Percentiles rank a stretch among this genome's conserved stretches.
Conservation (phyloP, 371 early-diverging fungal genomes). For the Mucor mucedo region DNA sequence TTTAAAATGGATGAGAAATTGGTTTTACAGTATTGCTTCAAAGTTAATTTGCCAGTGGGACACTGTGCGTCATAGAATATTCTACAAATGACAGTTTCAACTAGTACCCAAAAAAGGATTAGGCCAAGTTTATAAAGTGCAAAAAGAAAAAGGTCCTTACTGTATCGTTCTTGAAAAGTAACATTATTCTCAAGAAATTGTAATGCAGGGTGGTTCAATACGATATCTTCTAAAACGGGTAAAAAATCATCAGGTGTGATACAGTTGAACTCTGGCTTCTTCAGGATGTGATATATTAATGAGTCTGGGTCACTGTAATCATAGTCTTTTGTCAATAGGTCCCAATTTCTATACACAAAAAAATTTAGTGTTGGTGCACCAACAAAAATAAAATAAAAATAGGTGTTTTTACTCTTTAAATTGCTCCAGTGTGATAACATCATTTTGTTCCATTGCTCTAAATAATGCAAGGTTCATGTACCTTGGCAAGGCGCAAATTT, state of each 20-base stretch:
- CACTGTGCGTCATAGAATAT: conserved; percentile 79
- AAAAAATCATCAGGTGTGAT: conserved; percentile 53
- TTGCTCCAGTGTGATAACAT: conserved; percentile 29
- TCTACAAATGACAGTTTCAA: conserved; percentile 82
- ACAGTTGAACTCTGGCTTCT: conserved; percentile 32
- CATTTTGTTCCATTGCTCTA: conserved; percentile 42
- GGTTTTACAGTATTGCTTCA: conserved; percentile 68
- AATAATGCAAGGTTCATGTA: conserved; percentile 69
- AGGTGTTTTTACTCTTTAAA: conserved; percentile 15
- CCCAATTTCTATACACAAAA: conserved; percentile 2
- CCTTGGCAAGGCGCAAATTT: conserved; percentile 58
- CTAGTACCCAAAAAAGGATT: conserved; percentile 22
- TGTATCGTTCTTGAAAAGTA: conserved; percentile 81
- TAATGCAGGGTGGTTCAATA: conserved; percentile 83
- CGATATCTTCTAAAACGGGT: conserved; percentile 59
- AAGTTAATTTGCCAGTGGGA: conserved; percentile 71
- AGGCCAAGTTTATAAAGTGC: not conserved
- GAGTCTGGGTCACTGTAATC: conserved; percentile 40
- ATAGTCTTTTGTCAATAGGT: not conserved
- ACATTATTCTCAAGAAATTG: conserved; percentile 78
- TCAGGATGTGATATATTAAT: conserved; percentile 43
- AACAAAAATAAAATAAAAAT: not conserved
- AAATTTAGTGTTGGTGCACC: not conserved
- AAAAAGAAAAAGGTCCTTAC: conserved; percentile 47
- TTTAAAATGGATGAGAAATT: conserved; percentile 63